Conservation (phyloP, 202 grass and related monocot species). For the Carex arenaria region DNA sequence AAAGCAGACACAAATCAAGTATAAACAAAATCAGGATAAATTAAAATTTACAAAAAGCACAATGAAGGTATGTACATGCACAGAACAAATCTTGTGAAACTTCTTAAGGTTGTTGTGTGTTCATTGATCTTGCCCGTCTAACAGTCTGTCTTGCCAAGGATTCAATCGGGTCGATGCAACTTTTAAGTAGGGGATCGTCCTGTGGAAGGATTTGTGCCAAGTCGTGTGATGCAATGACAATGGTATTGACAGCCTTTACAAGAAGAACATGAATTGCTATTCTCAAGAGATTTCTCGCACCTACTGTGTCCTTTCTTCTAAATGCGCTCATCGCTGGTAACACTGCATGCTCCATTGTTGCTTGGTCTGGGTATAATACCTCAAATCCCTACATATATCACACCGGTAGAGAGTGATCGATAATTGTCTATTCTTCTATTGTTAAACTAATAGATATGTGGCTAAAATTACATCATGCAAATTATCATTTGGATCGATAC, state of each 20-base stretch:
- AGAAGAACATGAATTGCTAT: slow-evolving; percentile 81
- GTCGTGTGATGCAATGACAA: slow-evolving; percentile 69
- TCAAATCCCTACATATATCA: slow-evolving; percentile 62
- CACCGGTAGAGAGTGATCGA: neutral
- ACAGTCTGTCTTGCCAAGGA: slow-evolving; percentile 50
- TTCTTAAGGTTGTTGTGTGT: neutral
- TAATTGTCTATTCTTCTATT: neutral
- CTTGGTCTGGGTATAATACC: slow-evolving; percentile 55
- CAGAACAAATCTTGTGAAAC: neutral
- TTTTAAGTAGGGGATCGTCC: slow-evolving; percentile 61
- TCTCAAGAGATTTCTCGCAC: slow-evolving; percentile 58
- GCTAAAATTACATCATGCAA: neutral
- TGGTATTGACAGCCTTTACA: slow-evolving; percentile 55
- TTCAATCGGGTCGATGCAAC: slow-evolving; percentile 70
- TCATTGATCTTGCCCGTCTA: slow-evolving; percentile 19
- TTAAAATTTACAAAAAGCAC: neutral
- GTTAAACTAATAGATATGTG: neutral
- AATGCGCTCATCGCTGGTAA: slow-evolving; percentile 51
- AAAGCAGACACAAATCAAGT: too few relatives aligned
- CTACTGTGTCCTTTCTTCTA: slow-evolving; percentile 62
- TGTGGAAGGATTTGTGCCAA: slow-evolving; percentile 56
- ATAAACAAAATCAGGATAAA: neutral
- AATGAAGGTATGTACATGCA: neutral
- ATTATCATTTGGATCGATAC: neutral
- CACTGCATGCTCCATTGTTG: slow-evolving; percentile 60